Base-by-base conservation (phyloP, 805 yeast species). In the Wickerhamiella domercqiae region DNA sequence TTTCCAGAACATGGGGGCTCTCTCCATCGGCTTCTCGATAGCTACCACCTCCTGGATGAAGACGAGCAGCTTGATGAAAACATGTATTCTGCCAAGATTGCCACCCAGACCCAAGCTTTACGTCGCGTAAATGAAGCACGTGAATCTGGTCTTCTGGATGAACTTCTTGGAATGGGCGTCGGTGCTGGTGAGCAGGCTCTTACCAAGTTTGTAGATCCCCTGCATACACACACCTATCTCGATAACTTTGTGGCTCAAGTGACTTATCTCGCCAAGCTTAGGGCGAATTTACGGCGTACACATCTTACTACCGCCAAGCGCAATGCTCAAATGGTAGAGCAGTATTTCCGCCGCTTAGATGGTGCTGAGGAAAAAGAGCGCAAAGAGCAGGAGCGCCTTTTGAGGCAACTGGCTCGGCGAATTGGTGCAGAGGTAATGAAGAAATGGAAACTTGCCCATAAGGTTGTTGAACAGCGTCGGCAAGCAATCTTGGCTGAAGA, bases 361-460 rank as follows among this genome's bases (percentile, higher is more conserved):
- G 94, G 94, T 40, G 94, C 93, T 32, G 82, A 80, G 46, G 97
- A 87, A 47, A 70, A 93, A 40, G 71, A 73, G 40, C 68, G 68
- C 17, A 75, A 75, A 46, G 93, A 79, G 40, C 71, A 75, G 48
- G 93, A 84, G 48, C 78, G 71, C 47, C 71, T 73, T 37, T 64
- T 78, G 40, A 63, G 68, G 40, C 71, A 69, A 41, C 55, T 87
- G 24, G 93, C 95, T n/a, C 71, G 82, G 48, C 68, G 75, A 35
- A 79, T 93, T 0, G 78, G 80, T 1, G 76, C 72, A 48, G 83
- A 84, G 32, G 95, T 90, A 7, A 78, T 78, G 57, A 83, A 76
- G 54, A 75, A 90, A 51, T 90, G 99, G 99, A 62, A 67, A 17
- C 66, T 84, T 35, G 98, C 96, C 2, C 81, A 77, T 44, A 83